These are phyloP conservation scores for Aspergillus neoniger DNA, from an alignment of 2,329 filamentous ascomycete species.

Conservation along the genomic window DNA sequence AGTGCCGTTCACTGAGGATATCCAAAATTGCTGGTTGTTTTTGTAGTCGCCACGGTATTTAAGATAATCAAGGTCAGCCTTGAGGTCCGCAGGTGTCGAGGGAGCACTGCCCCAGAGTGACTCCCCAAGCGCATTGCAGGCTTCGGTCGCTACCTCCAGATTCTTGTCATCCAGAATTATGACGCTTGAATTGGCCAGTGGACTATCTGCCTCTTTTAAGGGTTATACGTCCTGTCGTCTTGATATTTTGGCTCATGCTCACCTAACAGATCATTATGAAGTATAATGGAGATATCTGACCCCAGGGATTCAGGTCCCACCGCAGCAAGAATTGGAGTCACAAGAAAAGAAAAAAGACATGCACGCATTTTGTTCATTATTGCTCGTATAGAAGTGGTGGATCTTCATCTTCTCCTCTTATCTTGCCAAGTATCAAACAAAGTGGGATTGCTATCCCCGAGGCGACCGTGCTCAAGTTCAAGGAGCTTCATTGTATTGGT, in stretches of 20 bases:
- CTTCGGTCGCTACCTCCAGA: background rate
- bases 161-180: background rate
- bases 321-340: background rate
- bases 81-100: background rate
- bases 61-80: background rate
- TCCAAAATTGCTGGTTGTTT: background rate
- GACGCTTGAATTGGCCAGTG: background rate
- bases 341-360: background rate
- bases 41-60: background rate
- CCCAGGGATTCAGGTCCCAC: background rate
- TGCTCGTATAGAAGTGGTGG: background rate
- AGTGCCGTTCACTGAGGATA: background rate
- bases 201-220: background rate
- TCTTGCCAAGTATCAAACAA: background rate
- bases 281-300: background rate
- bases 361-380: background rate
- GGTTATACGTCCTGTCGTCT: too few relatives aligned
- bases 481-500: background rate
- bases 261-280: conserved; percentile 9
- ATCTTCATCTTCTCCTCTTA: background rate
- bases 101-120: background rate
- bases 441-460: background rate
- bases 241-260: too few relatives aligned
- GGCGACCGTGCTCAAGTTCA: background rate
- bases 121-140: background rate